Conservation (phyloP, 1,284 basidiomycete genomes). For the Testicularia cyperi region DNA sequence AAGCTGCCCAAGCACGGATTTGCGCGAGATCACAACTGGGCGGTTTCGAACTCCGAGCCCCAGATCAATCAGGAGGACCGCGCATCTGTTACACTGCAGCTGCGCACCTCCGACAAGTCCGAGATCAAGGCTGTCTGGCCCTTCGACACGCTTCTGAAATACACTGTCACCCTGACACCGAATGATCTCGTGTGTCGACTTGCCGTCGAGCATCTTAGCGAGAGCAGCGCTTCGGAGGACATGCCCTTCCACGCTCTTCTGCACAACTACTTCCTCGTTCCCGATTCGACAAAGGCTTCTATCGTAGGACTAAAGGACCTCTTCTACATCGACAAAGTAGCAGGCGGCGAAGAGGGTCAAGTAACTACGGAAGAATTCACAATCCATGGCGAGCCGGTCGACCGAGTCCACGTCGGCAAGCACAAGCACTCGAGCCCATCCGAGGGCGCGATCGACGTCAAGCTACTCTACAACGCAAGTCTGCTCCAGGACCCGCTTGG, state of each 20-base stretch:
- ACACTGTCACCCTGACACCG: constrained; percentile 37
- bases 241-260: constrained; percentile 61
- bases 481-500: constrained; percentile 21
- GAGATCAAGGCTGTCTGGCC: constrained; percentile 28
- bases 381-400: constrained; percentile 26
- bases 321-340: constrained; percentile 44
- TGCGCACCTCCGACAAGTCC: constrained; percentile 25
- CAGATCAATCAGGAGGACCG: constrained; percentile 22
- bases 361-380: constrained; percentile 19
- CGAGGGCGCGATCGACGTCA: constrained; percentile 21
- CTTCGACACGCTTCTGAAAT: constrained; percentile 24
- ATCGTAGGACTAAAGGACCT: constrained; percentile 37
- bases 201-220: constrained; percentile 42
- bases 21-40: constrained; percentile 41
- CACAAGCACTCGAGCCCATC: constrained; percentile 10
- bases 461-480: constrained; percentile 30
- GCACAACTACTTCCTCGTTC: constrained; percentile 58
- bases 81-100: constrained; percentile 31
- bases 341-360: constrained; percentile 14
- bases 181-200: constrained; percentile 48
- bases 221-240: constrained; percentile 14
- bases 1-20: constrained; percentile 48
- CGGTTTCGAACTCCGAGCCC: constrained; percentile 7
- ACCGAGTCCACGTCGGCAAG: constrained; percentile 32
- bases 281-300: constrained; percentile 38